These are phyloP conservation scores for Solanum tarapatanum DNA, from an alignment of 257 asterid genomes.

Conservation along the genomic window DNA sequence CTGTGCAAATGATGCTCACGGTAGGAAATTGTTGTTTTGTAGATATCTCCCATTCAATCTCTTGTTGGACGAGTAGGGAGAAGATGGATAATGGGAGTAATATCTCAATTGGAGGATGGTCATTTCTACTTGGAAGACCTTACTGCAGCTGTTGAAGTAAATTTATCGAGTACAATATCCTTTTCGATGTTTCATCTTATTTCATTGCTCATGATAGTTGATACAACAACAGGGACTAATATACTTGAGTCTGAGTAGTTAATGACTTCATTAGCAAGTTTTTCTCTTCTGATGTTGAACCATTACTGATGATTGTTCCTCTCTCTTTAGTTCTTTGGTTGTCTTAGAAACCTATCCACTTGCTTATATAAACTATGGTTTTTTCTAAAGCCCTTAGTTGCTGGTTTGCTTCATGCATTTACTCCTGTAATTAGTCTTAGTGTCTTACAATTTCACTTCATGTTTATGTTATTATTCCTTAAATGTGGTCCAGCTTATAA, in stretches of 20 bases:
- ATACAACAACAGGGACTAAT: neutral
- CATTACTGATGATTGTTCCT: neutral
- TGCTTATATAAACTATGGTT: neutral
- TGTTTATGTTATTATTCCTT: neutral
- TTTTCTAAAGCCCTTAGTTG: neutral
- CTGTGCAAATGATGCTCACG: neutral
- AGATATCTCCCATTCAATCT: slow-evolving; percentile 91
- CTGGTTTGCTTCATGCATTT: neutral
- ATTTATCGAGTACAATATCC: slow-evolving; percentile 95
- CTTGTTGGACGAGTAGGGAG: slow-evolving; percentile 79
- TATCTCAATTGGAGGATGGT: slow-evolving; percentile 97
- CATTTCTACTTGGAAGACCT: slow-evolving; percentile 98
- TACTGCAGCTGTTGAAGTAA: slow-evolving; percentile 82
- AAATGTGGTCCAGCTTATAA: neutral
- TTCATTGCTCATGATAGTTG: neutral
- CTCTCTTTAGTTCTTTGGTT: neutral
- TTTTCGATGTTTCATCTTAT: slow-evolving; percentile 6
- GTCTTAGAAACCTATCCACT: neutral
- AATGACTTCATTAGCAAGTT: neutral
- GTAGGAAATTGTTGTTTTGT: neutral
- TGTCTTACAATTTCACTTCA: neutral
- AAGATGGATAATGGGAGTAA: slow-evolving; percentile 92
- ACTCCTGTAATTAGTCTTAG: neutral
- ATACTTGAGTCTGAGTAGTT: neutral
- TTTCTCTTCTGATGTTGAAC: neutral